phyloP scores from a whole-genome alignment of 1,139 yeast species.

The Trichomonascaceae sp. region DNA sequence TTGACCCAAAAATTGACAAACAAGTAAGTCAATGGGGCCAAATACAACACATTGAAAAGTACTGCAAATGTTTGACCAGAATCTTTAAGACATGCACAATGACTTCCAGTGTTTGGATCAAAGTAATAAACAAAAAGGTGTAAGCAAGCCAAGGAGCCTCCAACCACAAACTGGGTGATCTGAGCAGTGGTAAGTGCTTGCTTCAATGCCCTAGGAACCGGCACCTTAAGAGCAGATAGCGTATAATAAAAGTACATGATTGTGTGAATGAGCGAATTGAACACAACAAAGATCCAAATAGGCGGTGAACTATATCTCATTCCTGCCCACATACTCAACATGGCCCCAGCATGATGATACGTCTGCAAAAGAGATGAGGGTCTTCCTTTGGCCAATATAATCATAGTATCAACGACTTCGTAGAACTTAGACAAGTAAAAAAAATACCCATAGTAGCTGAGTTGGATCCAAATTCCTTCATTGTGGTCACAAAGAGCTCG shows the following conservation, averaged over 20 bases:
- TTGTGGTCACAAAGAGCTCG: conserved; percentile 57
- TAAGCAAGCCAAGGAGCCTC: conserved; percentile 60
- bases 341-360: conserved; percentile 78
- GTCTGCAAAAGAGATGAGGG: conserved; percentile 66
- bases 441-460: conserved; percentile 58
- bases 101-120: conserved; percentile 42
- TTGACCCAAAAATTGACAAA: conserved; percentile 68
- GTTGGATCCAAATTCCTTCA: conserved; percentile 51
- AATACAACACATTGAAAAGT: conserved; percentile 56
- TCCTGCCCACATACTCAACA: conserved; percentile 82
- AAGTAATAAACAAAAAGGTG: conserved; percentile 59
- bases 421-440: conserved; percentile 68
- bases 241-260: conserved; percentile 72
- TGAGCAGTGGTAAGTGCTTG: conserved; percentile 61
- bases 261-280: conserved; percentile 71
- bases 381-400: conserved; percentile 63
- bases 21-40: conserved; percentile 64
- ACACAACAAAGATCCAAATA: conserved; percentile 75
- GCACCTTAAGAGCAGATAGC: conserved; percentile 54
- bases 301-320: conserved; percentile 68
- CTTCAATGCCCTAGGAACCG: conserved; percentile 55
- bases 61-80: conserved; percentile 62
- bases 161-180: conserved; percentile 63
- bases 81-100: conserved; percentile 50
- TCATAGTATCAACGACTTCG: conserved; percentile 64